A percentile compares a stretch with the other conserved stretches of the same genome.
Conservation (phyloP, 768 basidiomycete species). For the Suillus placidus region DNA sequence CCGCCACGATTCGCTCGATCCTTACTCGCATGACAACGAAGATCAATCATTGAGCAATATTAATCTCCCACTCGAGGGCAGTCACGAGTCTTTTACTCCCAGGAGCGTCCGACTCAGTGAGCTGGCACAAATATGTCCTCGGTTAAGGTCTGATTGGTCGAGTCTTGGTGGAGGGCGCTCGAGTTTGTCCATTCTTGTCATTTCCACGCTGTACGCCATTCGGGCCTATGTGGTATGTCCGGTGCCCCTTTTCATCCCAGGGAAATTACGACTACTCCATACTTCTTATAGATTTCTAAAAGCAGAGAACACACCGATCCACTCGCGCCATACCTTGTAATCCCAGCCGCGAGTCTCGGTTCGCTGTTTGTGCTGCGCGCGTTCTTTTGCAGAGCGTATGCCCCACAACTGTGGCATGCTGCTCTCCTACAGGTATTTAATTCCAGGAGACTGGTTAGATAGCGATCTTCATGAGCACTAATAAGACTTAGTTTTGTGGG, state of each 20-base stretch:
- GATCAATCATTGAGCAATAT: constrained; percentile 14
- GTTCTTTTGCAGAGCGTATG: constrained; percentile 22
- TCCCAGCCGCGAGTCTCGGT: constrained; percentile 25
- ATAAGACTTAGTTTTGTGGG: constrained; percentile 27
- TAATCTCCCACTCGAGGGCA: constrained; percentile 13
- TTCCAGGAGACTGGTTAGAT: not conserved
- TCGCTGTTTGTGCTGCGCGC: constrained; percentile 23
- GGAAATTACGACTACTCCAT: not conserved
- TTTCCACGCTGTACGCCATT: constrained; percentile 18
- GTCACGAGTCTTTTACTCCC: constrained; percentile 10
- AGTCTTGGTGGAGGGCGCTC: constrained; percentile 19
- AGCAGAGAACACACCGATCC: constrained; percentile 22
- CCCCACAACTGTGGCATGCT: constrained; percentile 34
- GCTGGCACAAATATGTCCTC: constrained; percentile 12
- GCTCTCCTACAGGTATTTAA: constrained; percentile 36
- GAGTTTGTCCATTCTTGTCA: constrained; percentile 17
- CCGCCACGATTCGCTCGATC: not conserved
- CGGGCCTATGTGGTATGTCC: constrained; percentile 26
- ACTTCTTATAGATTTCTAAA: constrained; percentile 24
- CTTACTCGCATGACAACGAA: constrained; percentile 7
- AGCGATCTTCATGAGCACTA: not conserved
- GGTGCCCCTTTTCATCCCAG: not conserved
- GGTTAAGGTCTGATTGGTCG: constrained; percentile 3
- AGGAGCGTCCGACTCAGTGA: not conserved
- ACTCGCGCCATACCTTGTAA: constrained; percentile 25